Base-by-base conservation (phyloP, 2,329 filamentous ascomycete genomes). In the Akanthomyces lecanii region DNA sequence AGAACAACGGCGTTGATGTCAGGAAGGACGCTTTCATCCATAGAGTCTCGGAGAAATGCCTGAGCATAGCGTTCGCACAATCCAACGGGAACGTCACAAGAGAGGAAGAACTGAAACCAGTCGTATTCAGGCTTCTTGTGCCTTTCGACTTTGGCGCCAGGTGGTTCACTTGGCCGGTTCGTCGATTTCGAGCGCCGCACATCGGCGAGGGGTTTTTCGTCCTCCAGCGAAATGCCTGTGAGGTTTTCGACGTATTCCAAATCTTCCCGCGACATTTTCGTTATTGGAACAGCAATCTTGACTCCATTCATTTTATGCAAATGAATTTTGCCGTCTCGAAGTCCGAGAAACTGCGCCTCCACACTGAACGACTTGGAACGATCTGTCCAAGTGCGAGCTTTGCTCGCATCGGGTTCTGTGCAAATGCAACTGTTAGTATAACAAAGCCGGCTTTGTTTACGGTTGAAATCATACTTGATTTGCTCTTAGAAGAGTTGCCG, bases 91-190 rank as follows among this genome's bases (percentile, higher is more conserved):
- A 98, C 92, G 53, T 96, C 94, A 73, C 92, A 96, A 66, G 88
- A 87, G 47, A 99, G 79, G 81, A 99, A 99, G 79, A 99, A 98
- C 73, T 97, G 92, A 71, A 99, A 99, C 95, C 95, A 99, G 74
- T 99, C 95, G 73, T 98, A 96, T 54, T 95, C 89, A 1, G 89
- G 82, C 74, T 88, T 89, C 71, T 82, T 80, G 25, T 77, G 74
- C 53, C 80, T 78, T 67, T 89, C 82, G 38, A 92, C 78, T 1
- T 83, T 83, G n/a, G 85, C 88, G 14, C 89, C 89, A 10, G 84
- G 79, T 54, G 63, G 65, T 69, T 64, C 55, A 5, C 67, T 66
- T 38, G 71, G 64, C 61, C 72, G 73, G 21, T 75, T 70, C 42
- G 66, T 65, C 64, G 70, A 66, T 58, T 75, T 79, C 30, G 81